Base-by-base conservation (phyloP, 192 early-diverging fungal genomes). In the Chytriomyces sp. region DNA sequence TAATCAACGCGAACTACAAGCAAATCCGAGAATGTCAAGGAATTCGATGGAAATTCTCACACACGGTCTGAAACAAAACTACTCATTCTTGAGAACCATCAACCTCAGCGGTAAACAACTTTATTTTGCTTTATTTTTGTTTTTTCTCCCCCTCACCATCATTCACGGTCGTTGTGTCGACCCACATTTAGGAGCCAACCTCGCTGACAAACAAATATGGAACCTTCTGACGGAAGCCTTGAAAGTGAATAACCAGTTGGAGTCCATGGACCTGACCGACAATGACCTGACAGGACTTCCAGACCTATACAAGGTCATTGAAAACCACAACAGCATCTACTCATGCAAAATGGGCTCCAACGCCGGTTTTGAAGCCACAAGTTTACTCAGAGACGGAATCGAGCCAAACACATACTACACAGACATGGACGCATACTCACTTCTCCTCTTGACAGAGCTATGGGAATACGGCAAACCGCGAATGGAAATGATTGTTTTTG, bases 271-370 rank as follows among this genome's bases (percentile, higher is more conserved):
- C 48, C 63, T 75, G 9, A 46, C 16, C n/a, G 61, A 64, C 20
- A 75, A 75, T 45, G 73, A 75, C 47, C 24, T 75, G 9, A 48
- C 64, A 26, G 73, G 45, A 13, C 7, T 75, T 5, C 73, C 61
- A 20, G 64, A 16, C 8, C 73, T 75, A 11, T 46, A 62, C 50
- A 20, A 65, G 8, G 50, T 46, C 1, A 64, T 75, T 9, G 46
- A 47, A 5, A 62, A 10, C 24, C 73, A 66, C 73, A n/a, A 46
- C 7, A 50, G 18, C 26, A 18, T 75, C 13, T 13, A 8, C 6
- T 16, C 48, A 4, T 49, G 50, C 10, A 49, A 20, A 20, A 49
- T 75, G 45, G 73, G 73, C 18, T 26, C 44, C n/a, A 64, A 35
- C 48, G 64, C 65, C 43, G 47, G 45, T 35, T 57, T 57, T 4